Evolutionary conservation across 164 flowering plant genomes (phyloP), one percentile per base, ranked within the genome.

Genomic region (Magnolia changhungtana): DNA sequence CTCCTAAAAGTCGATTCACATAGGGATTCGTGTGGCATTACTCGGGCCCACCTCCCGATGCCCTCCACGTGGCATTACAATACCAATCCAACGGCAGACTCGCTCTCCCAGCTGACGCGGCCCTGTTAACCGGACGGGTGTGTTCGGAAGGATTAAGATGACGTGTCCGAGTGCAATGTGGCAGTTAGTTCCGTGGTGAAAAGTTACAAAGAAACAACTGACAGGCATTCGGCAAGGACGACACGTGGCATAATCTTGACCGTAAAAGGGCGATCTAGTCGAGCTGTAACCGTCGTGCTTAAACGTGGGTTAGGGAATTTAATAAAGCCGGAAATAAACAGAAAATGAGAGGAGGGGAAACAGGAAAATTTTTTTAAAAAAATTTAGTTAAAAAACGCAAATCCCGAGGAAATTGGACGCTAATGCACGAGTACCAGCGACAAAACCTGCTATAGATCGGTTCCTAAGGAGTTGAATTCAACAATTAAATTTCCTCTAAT

Each of bases 221-320:
- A 63, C 67, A 70, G 58, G 0, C 37, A 37, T 64, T 59, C 61
- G 51, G 67, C 63, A 70, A 24, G 20, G 51, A 27, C 0, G 37
- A 58, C 82, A 81, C 82, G 84, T 80, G 78, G 80, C 76, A 8
- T 78, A 37, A 37, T 37, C 79, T 1, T 1, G 50, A 61, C 83
- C 79, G 80, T 76, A 31, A 58, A 64, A 6, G 16, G 50, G 14
- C 49, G 61, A 78, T 27, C 75, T 9, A 72, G 78, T 69, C 73
- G 82, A 84, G 90, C 88, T 89, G 90, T 86, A 86, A 75, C 79
- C 85, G 72, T 87, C 91, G 91, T 90, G 96, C 87, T 77, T 78
- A 80, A 89, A 90, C 91, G 88, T 88, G 90, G 64, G 67, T 76
- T 10, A 72, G 21, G 66, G 64, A 64, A 78, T 72, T 74, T 49